Evolutionary conservation across 1,284 basidiomycete genomes (phyloP).

Genomic region (Cryptococcus sp.): DNA sequence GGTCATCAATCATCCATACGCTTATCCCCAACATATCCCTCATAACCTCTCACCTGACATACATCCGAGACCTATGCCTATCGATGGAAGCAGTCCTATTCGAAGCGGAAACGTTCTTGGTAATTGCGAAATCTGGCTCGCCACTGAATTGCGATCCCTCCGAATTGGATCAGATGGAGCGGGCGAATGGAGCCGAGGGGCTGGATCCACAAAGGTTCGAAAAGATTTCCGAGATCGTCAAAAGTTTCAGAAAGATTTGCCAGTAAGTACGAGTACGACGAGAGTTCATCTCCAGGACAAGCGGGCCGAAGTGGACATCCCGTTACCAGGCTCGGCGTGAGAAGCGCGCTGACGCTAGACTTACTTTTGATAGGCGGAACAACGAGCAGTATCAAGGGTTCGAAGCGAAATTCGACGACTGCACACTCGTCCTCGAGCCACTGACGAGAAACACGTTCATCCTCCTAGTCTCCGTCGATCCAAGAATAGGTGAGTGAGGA

Average conservation of each 20-base stretch:
- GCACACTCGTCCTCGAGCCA: constrained; percentile 87
- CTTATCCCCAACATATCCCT: constrained; percentile 92
- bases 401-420: constrained; percentile 74
- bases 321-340: no score
- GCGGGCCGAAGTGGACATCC: no score
- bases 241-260: constrained; percentile 90
- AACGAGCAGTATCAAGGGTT: constrained; percentile 75
- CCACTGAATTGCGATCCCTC: constrained; percentile 46
- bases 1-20: constrained; percentile 96
- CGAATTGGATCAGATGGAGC: constrained; percentile 42
- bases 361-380: constrained; percentile 32
- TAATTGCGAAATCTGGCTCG: constrained; percentile 67
- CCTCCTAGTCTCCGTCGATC: constrained; percentile 77
- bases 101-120: constrained; percentile 95
- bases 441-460: constrained; percentile 94
- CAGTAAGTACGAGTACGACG: constrained; percentile 57
- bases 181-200: constrained; percentile 54
- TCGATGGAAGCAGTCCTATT: constrained; percentile 95
- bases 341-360: constrained; percentile 15
- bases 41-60: constrained; percentile 80
- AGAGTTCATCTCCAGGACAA: no score
- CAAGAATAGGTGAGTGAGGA: constrained; percentile 69
- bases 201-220: constrained; percentile 85
- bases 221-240: constrained; percentile 92
- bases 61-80: constrained; percentile 78